Base-by-base conservation (phyloP, 208 protist species). In the Leishmania mexicana region DNA sequence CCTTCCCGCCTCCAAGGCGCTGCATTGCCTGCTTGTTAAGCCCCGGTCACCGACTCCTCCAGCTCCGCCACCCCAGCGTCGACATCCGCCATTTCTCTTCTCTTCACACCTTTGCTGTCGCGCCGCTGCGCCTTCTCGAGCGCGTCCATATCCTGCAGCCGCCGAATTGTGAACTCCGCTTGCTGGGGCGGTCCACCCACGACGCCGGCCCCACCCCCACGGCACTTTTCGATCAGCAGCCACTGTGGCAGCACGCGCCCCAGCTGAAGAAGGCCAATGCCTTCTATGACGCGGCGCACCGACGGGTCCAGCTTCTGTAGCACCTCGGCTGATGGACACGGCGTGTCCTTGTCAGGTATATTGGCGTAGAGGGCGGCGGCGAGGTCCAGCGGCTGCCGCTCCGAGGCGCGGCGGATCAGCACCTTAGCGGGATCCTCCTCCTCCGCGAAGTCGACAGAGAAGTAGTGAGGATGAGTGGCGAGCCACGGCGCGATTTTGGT, bases 321-420 rank as follows among this genome's bases (percentile, higher is more conserved):
- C 64, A 95, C 51, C 65, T 68, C 83, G 0, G 58, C 58, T 28
- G 86, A 82, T 7, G 65, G 40, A 68, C 87, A 85, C 19, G 79
- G 81, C 28, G 31, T 78, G 38, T 76, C 75, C 35, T 13, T 64
- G 3, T 83, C 81, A 2, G 88, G 88, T 73, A 93, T 86, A 67
- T 75, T 78, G 28, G 83, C 72, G 71, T 96, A 96, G 73, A 96
- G 77, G 24, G 84, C 81, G 5, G 87, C 53, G 1, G 84, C 93
- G 45, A 95, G 75, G 81, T 95, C 91, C 35, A 96, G 87, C 68
- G 93, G 91, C 80, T 92, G 86, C 35, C 85, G 81, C 28, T 93
- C 85, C 4, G 93, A 94, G 11, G 90, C 87, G 28, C 93, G 91
- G 42, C 90, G 84, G 45, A 96, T 74, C 35, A 88, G 89, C 47